phyloP scores from a whole-genome alignment of 1,284 basidiomycete species.

The Laetiporus sulphureus region DNA sequence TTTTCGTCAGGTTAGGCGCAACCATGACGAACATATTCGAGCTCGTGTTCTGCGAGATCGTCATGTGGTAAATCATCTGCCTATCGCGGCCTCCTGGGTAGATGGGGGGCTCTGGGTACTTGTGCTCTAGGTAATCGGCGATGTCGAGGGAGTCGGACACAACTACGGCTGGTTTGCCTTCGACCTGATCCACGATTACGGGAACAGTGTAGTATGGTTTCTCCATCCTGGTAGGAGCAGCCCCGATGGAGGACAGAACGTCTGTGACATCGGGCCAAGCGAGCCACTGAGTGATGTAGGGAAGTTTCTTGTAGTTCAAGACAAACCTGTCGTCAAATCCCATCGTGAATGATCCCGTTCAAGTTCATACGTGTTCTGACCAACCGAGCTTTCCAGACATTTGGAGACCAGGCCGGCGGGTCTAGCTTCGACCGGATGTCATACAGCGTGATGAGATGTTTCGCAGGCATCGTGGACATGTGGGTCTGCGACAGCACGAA shows the following conservation, averaged over 20 bases:
- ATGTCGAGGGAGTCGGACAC: constrained; percentile 35
- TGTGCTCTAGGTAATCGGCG: constrained; percentile 35
- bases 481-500: no score
- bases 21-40: constrained; percentile 2
- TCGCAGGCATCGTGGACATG: constrained; percentile 3
- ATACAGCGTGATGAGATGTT: constrained; percentile 5
- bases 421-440: constrained; percentile 1
- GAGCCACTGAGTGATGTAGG: constrained; percentile 4
- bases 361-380: background rate
- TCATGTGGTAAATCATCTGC: constrained; percentile 4
- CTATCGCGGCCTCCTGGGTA: constrained; percentile 15
- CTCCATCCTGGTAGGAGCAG: background rate
- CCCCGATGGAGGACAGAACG: constrained; percentile 2
- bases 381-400: constrained; percentile 3
- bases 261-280: constrained; percentile 1
- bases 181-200: constrained; percentile 3
- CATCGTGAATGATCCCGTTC: background rate
- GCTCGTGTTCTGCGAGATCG: background rate
- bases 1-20: background rate
- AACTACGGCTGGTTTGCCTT: constrained; percentile 5
- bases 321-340: constrained; percentile 3
- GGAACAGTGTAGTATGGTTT: constrained; percentile 5
- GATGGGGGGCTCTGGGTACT: constrained; percentile 30
- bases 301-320: constrained; percentile 7
- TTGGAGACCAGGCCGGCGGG: constrained; percentile 5